Evolutionary conservation across 257 asterid genomes (phyloP), one percentile per base, ranked within the genome.

Genomic region (Oldenlandia corymbosa): DNA sequence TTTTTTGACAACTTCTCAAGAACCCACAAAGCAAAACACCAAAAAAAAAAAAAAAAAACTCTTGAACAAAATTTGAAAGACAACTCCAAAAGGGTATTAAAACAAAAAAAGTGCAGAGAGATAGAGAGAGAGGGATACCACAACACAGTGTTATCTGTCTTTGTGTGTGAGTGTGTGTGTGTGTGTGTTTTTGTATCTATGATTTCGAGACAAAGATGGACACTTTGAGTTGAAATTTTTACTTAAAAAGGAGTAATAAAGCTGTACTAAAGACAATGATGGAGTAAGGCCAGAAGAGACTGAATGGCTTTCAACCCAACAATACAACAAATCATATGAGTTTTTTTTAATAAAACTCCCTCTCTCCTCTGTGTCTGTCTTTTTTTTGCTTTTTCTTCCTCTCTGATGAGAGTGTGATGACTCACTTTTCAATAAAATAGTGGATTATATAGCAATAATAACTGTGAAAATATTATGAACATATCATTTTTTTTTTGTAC

Each of bases 181-280:
- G 42, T 47, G 51, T 46, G 36, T 31, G 47, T 31, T 10, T 47
- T 20, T 31, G 48, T 16, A 60, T 49, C 23, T 60, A 42, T 46
- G 47, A 7, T 72, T 65, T 66, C 30, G 68, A 76, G 28, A 65
- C 69, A 68, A 57, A 51, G 73, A 43, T 23, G 53, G 60, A 32
- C 48, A 69, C 55, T 50, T 72, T 55, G 54, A n/a, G 70, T 51
- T 42, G 75, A 37, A 79, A 70, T 45, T 42, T 65, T 42, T 11
- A 13, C n/a, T n/a, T n/a, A n/a, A 11, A 62, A 30, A n/a, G 11
- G 1, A 62, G 52, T 62, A n/a, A n/a, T 39, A 72, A 53, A 68
- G 73, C 72, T 70, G 78, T 75, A 65, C 53, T 78, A 79, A 72
- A 72, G 87, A 83, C 79, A 79, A 77, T 74, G 95, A 81, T 81